A percentile compares a stretch with the other conserved stretches of the same genome.
These are phyloP conservation scores for Neurospora sp. DNA, from an alignment of 495 filamentous ascomycete species.

Conservation along the genomic window DNA sequence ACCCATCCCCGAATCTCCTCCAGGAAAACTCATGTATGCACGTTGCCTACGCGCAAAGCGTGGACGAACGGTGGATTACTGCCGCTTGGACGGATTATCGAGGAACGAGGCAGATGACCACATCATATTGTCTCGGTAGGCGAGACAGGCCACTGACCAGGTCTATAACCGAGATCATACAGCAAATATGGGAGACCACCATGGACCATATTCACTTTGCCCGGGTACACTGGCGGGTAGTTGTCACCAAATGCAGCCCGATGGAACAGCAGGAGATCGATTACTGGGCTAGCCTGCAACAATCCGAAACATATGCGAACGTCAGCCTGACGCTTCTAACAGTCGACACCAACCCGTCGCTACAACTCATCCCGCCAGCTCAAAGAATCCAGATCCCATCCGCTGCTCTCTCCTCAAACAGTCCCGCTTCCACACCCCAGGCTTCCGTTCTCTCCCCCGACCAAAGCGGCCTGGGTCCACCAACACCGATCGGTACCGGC, in stretches of 20 bases:
- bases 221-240: slow-evolving; percentile 70
- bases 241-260: slow-evolving; percentile 61
- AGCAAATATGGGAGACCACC: slow-evolving; percentile 81
- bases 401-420: slow-evolving; percentile 34
- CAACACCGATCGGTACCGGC: slow-evolving; percentile 34
- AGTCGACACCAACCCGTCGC: slow-evolving; percentile 54
- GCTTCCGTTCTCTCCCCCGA: slow-evolving; percentile 45
- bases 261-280: slow-evolving; percentile 71
- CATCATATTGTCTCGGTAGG: slow-evolving; percentile 68
- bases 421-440: slow-evolving; percentile 51
- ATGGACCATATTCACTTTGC: slow-evolving; percentile 60
- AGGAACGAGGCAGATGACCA: slow-evolving; percentile 64
- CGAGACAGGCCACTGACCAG: slow-evolving; percentile 47
- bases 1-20: slow-evolving; percentile 61
- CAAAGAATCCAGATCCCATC: slow-evolving; percentile 29
- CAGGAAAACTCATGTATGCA: slow-evolving; percentile 79
- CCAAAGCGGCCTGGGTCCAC: slow-evolving; percentile 36
- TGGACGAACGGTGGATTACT: slow-evolving; percentile 77
- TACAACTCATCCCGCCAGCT: slow-evolving; percentile 51
- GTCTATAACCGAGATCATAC: slow-evolving; percentile 51
- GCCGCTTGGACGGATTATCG: slow-evolving; percentile 87
- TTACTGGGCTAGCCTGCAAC: slow-evolving; percentile 39
- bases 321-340: slow-evolving; percentile 52
- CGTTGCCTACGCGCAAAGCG: slow-evolving; percentile 72
- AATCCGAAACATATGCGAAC: slow-evolving; percentile 28